Conservation (phyloP, 345 rosid species). For the Lepidium aucheri region DNA sequence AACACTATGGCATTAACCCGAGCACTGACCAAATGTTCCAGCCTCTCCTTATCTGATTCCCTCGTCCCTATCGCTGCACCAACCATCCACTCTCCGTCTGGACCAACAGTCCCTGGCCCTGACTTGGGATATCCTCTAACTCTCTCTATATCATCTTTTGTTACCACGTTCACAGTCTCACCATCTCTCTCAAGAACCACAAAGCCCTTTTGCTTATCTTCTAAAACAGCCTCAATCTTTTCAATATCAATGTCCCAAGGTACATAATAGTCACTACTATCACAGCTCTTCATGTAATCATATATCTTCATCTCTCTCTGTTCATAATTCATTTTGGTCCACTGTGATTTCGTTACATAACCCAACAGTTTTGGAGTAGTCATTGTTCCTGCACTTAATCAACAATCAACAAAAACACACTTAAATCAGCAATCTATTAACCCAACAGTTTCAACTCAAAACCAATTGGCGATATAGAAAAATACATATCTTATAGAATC, state of each 20-base stretch:
- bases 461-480: too few relatives aligned
- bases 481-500: too few relatives aligned
- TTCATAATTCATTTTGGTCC: slow-evolving; percentile 30
- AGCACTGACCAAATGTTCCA: slow-evolving; percentile 65
- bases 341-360: slow-evolving; percentile 51
- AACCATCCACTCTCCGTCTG: slow-evolving; percentile 84
- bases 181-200: slow-evolving; percentile 52
- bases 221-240: slow-evolving; percentile 37
- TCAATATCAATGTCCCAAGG: slow-evolving; percentile 54
- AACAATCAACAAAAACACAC: too few relatives aligned
- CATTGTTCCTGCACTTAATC: slow-evolving; percentile 33
- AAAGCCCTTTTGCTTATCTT: slow-evolving; percentile 41
- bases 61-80: slow-evolving; percentile 86
- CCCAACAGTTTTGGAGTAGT: slow-evolving; percentile 46
- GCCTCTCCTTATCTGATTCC: slow-evolving; percentile 70
- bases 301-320: slow-evolving; percentile 47
- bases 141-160: slow-evolving; percentile 64
- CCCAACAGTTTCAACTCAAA: too few relatives aligned
- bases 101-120: slow-evolving; percentile 55
- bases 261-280: slow-evolving; percentile 28
- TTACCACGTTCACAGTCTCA: slow-evolving; percentile 56
- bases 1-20: slow-evolving; percentile 64
- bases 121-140: slow-evolving; percentile 64
- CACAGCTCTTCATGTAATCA: slow-evolving; percentile 50
- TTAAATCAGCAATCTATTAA: neutral